A percentile compares a stretch with the other conserved stretches of the same genome.
phyloP scores from a whole-genome alignment of 2,329 filamentous ascomycete species.

The Emergomyces africanus region DNA sequence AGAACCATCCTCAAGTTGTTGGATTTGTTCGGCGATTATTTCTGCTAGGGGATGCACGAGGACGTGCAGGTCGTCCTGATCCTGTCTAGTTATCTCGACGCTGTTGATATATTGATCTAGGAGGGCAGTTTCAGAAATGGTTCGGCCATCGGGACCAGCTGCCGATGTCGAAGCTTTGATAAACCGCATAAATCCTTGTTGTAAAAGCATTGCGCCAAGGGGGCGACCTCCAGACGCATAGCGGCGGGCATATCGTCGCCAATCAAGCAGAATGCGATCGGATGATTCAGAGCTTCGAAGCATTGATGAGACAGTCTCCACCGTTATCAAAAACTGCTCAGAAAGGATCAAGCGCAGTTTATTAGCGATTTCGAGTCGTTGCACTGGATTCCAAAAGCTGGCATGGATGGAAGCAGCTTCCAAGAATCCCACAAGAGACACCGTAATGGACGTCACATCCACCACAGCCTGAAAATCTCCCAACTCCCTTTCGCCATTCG shows the following conservation, averaged over 20 bases:
- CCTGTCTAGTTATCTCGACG: constrained; percentile 34
- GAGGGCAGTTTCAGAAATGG: constrained; percentile 50
- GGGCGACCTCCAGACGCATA: constrained; percentile 71
- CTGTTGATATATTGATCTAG: constrained; percentile 60
- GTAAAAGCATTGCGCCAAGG: constrained; percentile 79
- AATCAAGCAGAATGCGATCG: constrained; percentile 59
- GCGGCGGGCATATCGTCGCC: constrained; percentile 74
- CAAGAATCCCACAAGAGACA: constrained; percentile 83
- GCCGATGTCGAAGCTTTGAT: constrained; percentile 67
- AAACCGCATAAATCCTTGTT: constrained; percentile 77
- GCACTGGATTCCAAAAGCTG: constrained; percentile 66
- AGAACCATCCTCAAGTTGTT: constrained; percentile 71
- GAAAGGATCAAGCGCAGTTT: constrained; percentile 62
- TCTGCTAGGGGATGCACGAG: constrained; percentile 49
- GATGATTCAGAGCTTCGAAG: constrained; percentile 65
- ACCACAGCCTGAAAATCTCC: constrained; percentile 45
- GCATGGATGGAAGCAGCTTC: constrained; percentile 66
- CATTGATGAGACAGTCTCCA: constrained; percentile 83
- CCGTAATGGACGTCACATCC: constrained; percentile 59
- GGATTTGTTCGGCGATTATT: constrained; percentile 70
- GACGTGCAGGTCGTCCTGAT: constrained; percentile 14
- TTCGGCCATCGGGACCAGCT: constrained; percentile 50
- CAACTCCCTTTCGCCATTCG: constrained; percentile 36
- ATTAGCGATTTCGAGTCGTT: constrained; percentile 61
- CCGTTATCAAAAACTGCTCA: constrained; percentile 68